Evolutionary conservation across 2,329 filamentous ascomycete genomes (phyloP), one percentile per base, ranked within the genome.

Genomic region (Huntiella omanensis): DNA sequence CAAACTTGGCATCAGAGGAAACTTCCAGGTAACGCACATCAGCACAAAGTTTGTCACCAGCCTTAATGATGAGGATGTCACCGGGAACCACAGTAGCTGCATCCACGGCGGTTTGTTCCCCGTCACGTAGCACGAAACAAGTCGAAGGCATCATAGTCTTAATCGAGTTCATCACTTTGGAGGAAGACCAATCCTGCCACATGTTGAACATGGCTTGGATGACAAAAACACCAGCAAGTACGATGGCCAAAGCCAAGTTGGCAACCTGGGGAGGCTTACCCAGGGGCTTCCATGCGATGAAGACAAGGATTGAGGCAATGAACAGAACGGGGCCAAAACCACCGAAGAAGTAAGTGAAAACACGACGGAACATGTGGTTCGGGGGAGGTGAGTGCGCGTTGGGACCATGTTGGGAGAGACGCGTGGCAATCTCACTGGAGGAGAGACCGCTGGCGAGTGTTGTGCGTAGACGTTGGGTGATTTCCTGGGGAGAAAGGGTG

Each of bases 11-110:
- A 96, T 62, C 45, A 95, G 64, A 57, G 88, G 77, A 69, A 88
- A 98, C 70, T 40, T 82, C 68, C 19, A 81, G 60, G 53, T 85
- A 79, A 1, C 82, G 73, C 13, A 86, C 63, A 61, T 98, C 91
- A 48, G 91, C 91, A 15, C 91, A 91, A 46, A 98, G 81, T 55
- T 88, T 80, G 61, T 95, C 86, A 55, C 91, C 91, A 50, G 98
- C 83, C 13, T 86, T 70, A 42, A 98, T 75, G 33, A 83, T 80
- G 48, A 98, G 71, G 49, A 98, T 76, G 59, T 98, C 91, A 56
- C 91, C 91, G 10, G 92, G 91, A 17, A 98, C 91, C 55, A 98
- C 66, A 53, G 95, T 85, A 57, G 98, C 91, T 11, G 91, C 88
- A 68, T 91, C 93, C 65, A 98, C 67, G 53, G 81, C 77, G 53